Evolutionary conservation across 495 filamentous ascomycete species (phyloP).

Genomic region (Neurospora sp.): DNA sequence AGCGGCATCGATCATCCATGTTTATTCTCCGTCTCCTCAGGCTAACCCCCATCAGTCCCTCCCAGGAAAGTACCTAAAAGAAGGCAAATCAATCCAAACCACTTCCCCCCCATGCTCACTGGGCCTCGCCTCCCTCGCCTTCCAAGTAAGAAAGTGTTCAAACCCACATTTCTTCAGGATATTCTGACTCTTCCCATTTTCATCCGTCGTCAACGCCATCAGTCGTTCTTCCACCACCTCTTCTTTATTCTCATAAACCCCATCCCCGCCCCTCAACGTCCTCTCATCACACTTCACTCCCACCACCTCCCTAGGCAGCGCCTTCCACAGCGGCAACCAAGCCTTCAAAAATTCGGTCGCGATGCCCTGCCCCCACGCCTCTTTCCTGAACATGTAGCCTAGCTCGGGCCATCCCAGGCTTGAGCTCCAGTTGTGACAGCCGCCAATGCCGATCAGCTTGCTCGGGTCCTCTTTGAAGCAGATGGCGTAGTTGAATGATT

Average conservation of each 20-base stretch:
- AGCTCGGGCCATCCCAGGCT: constrained; percentile 35
- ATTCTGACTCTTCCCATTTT: constrained; percentile 26
- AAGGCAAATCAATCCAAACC: constrained; percentile 6
- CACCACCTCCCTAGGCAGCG: constrained; percentile 25
- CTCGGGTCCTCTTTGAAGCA: constrained; percentile 22
- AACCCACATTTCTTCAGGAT: constrained; percentile 32
- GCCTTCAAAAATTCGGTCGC: constrained; percentile 37
- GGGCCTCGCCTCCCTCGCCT: constrained; percentile 9
- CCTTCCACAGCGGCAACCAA: constrained; percentile 27
- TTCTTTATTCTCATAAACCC: constrained; percentile 11
- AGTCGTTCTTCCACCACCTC: constrained; percentile 20
- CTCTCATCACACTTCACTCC: constrained; percentile 15
- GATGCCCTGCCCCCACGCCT: constrained; percentile 35
- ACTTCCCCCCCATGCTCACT: not conserved
- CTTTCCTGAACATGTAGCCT: constrained; percentile 36
- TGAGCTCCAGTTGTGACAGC: constrained; percentile 12
- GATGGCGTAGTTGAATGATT: constrained; percentile 30
- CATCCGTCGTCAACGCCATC: constrained; percentile 23
- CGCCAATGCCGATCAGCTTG: constrained; percentile 32
- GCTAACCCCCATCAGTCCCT: not conserved
- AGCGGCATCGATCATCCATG: not conserved
- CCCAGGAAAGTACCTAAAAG: constrained; percentile 11
- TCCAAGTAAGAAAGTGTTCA: constrained; percentile 17
- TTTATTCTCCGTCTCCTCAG: not conserved
- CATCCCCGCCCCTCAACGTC: constrained; percentile 5